phyloP scores from a whole-genome alignment of 352 stramenopile species.

The Phytophthora tubulina region DNA sequence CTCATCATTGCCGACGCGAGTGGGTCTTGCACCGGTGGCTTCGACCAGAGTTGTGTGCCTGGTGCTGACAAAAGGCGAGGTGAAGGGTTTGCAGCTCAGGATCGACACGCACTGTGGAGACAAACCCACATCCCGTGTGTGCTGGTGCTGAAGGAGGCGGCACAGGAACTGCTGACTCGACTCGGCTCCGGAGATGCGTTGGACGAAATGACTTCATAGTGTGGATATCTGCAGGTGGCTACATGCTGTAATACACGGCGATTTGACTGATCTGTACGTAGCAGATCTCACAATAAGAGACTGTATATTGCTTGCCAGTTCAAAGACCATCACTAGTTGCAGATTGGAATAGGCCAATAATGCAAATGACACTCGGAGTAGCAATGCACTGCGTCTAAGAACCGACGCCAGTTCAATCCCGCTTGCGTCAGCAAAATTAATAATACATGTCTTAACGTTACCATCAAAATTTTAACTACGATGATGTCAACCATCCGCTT shows the following conservation, averaged over 20 bases:
- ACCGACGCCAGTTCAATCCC: too few relatives aligned
- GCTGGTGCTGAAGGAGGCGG: conserved; percentile 49
- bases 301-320: too few relatives aligned
- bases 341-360: too few relatives aligned
- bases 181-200: conserved; percentile 5
- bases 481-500: too few relatives aligned
- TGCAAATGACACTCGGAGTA: too few relatives aligned
- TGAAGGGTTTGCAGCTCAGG: conserved; percentile 68
- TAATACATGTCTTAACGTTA: too few relatives aligned
- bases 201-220: conserved; percentile 25
- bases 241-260: conserved; percentile 8
- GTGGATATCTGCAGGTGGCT: conserved; percentile 1
- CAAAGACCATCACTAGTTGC: too few relatives aligned
- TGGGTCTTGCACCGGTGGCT: conserved; percentile 53
- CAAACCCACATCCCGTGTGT: conserved; percentile 73
- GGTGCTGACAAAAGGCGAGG: conserved; percentile 54
- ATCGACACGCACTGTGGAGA: conserved; percentile 65
- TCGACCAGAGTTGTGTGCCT: conserved; percentile 79
- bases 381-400: too few relatives aligned
- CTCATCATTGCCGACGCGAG: conserved; percentile 69
- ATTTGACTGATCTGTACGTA: too few relatives aligned
- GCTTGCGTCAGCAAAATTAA: too few relatives aligned
- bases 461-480: too few relatives aligned
- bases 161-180: conserved; percentile 43
- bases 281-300: too few relatives aligned